These are phyloP conservation scores for Daphne laureola DNA, from an alignment of 441 rosid genomes.

Conservation along the genomic window DNA sequence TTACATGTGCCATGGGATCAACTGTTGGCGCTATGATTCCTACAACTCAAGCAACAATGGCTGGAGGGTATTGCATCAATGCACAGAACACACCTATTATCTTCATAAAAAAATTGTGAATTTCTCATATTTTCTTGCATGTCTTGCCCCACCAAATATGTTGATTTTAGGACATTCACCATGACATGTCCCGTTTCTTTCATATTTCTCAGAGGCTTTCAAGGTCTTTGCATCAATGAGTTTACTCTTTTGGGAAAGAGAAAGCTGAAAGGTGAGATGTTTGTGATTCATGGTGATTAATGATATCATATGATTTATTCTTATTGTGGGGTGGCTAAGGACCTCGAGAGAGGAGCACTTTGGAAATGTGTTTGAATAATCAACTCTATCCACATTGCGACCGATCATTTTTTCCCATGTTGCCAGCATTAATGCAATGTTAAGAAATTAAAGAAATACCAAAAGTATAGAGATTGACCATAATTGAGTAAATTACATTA, in stretches of 20 bases:
- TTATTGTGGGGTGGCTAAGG: constrained; percentile 77
- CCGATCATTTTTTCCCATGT: too few relatives aligned
- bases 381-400: background rate
- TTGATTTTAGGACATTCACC: constrained; percentile 6
- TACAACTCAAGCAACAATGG: constrained; percentile 96
- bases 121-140: background rate
- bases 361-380: constrained; percentile 75
- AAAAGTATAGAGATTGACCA: too few relatives aligned
- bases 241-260: constrained; percentile 72
- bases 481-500: too few relatives aligned
- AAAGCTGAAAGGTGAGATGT: too few relatives aligned
- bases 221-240: constrained; percentile 95
- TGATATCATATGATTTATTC: too few relatives aligned
- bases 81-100: constrained; percentile 82
- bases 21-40: constrained; percentile 98
- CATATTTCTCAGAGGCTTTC: constrained; percentile 76
- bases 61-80: constrained; percentile 89
- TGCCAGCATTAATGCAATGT: too few relatives aligned
- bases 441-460: too few relatives aligned
- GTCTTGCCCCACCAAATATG: background rate
- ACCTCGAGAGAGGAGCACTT: constrained; percentile 99
- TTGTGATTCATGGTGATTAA: too few relatives aligned
- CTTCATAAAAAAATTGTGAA: constrained; percentile 25
- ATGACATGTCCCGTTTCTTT: constrained; percentile 3
- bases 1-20: constrained; percentile 98